Evolutionary conservation across 225 moss, liverwort and hornwort genomes (phyloP).

Genomic region (Pseudoscleropodium purum): DNA sequence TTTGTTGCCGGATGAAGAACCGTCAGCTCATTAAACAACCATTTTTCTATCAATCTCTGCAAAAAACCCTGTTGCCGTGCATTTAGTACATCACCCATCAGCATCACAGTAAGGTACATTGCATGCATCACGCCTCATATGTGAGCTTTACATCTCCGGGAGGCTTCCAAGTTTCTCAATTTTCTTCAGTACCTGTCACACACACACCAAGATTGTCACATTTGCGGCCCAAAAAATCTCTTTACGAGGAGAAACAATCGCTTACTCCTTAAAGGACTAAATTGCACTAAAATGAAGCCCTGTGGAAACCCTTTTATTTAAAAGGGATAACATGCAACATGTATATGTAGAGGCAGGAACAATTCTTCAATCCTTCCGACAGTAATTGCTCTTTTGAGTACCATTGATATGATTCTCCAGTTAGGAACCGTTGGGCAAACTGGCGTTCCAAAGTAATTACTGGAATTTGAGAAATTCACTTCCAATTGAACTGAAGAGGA

Average conservation of each 20-base stretch:
- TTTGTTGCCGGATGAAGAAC: not conserved
- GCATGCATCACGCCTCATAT: not conserved
- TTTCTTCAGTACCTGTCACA: conserved; percentile 6
- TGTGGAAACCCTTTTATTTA: too few species aligned
- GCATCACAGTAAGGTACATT: not conserved
- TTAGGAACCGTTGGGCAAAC: not conserved
- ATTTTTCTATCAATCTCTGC: not conserved
- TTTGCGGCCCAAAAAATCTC: not conserved
- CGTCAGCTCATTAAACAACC: not conserved
- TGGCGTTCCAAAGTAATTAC: not conserved
- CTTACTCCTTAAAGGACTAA: not conserved
- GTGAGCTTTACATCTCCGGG: not conserved
- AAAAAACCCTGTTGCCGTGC: not conserved
- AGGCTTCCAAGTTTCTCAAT: not conserved
- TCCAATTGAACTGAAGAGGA: not conserved
- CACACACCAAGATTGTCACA: not conserved
- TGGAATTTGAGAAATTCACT: not conserved
- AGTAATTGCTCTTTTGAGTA: not conserved
- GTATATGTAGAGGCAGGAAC: not conserved
- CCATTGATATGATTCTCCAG: not conserved
- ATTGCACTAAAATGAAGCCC: not conserved
- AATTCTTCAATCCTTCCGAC: not conserved
- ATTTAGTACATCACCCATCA: not conserved
- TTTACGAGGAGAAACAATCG: not conserved
- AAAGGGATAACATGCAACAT: not conserved